Conservation (phyloP, 2,329 filamentous ascomycete species). For the Albophoma yamanashiensis region DNA sequence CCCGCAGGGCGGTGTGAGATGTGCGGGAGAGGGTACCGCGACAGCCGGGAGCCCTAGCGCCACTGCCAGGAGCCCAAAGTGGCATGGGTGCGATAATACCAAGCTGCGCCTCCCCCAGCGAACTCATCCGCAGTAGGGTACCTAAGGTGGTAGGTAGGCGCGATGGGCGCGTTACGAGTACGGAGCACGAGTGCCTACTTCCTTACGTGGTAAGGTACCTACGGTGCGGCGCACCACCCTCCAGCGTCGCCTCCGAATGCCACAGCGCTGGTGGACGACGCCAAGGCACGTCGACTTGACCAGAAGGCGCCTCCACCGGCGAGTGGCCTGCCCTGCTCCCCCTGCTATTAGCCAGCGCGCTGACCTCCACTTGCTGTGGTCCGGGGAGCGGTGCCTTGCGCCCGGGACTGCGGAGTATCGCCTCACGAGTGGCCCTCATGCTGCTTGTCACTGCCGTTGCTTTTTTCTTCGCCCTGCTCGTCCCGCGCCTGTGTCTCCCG, state of each 20-base stretch:
- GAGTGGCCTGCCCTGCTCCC: not conserved
- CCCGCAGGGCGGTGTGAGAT: not conserved
- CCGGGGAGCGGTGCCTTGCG: not conserved
- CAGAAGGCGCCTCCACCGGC: too few species aligned
- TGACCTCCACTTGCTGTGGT: not conserved
- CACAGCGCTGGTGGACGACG: too few species aligned
- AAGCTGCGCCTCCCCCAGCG: not conserved
- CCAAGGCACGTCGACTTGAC: too few species aligned
- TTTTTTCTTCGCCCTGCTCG: not conserved
- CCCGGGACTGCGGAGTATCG: not conserved
- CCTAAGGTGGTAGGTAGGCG: too few species aligned
- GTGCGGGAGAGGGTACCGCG: not conserved
- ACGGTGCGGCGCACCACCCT: too few species aligned
- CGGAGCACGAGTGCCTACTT: too few species aligned
- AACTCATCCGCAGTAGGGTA: not conserved
- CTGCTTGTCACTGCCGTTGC: not conserved
- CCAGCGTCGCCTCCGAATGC: too few species aligned
- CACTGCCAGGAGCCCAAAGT: not conserved
- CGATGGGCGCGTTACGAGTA: too few species aligned
- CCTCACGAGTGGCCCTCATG: not conserved
- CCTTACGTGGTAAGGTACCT: too few species aligned
- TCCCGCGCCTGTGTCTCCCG: not conserved
- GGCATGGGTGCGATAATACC: too few species aligned
- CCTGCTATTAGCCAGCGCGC: not conserved
- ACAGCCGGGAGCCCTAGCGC: not conserved